Base-by-base conservation (phyloP, 202 grass and related monocot species). In the Hordeum pubiflorum region DNA sequence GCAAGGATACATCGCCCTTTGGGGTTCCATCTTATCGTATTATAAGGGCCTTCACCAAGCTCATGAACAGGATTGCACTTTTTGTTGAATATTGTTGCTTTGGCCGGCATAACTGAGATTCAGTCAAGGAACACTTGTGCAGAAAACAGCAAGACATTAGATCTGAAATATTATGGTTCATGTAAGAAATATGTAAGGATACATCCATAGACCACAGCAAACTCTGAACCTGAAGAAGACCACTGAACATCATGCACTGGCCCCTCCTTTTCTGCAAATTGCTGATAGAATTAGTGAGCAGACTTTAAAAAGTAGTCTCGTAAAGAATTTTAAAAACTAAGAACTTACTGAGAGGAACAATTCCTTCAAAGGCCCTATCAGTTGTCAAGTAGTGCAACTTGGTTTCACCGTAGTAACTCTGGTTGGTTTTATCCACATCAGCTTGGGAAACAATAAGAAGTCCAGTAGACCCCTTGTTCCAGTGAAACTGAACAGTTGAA, bases 341-440 rank as follows among this genome's bases (percentile, higher is more conserved):
- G 31, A 87, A 89, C 95, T 89, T 89, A 94, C 88, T 86, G 38
- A 98, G 82, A 89, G 95, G 84, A 83, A 98, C 92, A 70, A 78
- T 87, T 89, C 94, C 94, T 89, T 97, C 89, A 1, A 94, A 93
- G 27, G 84, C 89, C 63, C 88, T 84, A 69, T 97, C 94, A 84
- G 89, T 83, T 82, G 90, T 97, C 82, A 97, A 88, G 82, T 97
- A 97, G 81, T 97, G 86, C 63, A 93, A 81, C 76, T 94, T 94
- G 74, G 92, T 94, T 94, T 97, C 94, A 70, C 94, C 94, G 67
- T 98, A 94, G 80, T 94, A 98, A 89, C 95, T 98, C 86, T 94
- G 95, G 86, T 94, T 98, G 63, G 81, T 98, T 86, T 94, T 94
- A 86, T 98, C 92, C 20, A 89, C 92, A 26, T 94, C 92, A 89